These are phyloP conservation scores for Backusella sp. DNA, from an alignment of 192 early-diverging fungal genomes.

Conservation along the genomic window DNA sequence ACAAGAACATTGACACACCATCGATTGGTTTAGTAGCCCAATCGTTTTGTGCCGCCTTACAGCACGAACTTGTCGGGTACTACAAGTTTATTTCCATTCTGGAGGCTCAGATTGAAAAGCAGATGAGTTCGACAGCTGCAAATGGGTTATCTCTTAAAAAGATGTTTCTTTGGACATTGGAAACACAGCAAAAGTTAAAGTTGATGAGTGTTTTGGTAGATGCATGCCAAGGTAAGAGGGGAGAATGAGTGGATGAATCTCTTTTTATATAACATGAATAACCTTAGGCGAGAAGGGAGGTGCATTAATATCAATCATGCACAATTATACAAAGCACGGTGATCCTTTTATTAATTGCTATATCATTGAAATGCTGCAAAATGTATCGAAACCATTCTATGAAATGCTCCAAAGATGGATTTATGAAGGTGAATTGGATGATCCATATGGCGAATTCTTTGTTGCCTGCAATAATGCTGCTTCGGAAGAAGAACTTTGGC, in stretches of 20 bases:
- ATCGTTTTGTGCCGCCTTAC: slow-evolving; percentile 79
- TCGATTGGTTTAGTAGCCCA: slow-evolving; percentile 57
- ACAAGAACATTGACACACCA: slow-evolving; percentile 40
- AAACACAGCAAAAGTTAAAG: slow-evolving; percentile 72
- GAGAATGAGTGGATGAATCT: background rate
- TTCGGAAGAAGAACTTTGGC: slow-evolving; percentile 79
- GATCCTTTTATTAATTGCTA: slow-evolving; percentile 86
- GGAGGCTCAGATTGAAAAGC: slow-evolving; percentile 68
- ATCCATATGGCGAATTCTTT: slow-evolving; percentile 93
- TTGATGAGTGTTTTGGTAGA: slow-evolving; percentile 75
- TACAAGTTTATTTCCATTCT: slow-evolving; percentile 84
- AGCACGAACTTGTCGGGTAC: slow-evolving; percentile 80
- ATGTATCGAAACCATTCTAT: slow-evolving; percentile 86
- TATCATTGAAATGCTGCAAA: slow-evolving; percentile 69
- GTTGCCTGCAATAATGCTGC: slow-evolving; percentile 56
- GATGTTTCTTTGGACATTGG: slow-evolving; percentile 82
- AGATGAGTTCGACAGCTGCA: slow-evolving; percentile 27
- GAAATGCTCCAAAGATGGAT: slow-evolving; percentile 90
- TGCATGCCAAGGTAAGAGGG: slow-evolving; percentile 46
- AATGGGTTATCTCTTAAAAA: slow-evolving; percentile 77
- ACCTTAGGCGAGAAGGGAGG: slow-evolving; percentile 63
- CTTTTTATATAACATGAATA: background rate
- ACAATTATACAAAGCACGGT: slow-evolving; percentile 85
- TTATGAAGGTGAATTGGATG: slow-evolving; percentile 90
- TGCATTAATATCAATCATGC: slow-evolving; percentile 69